Conservation (phyloP, 192 early-diverging fungal species). For the Backusella westeae region DNA sequence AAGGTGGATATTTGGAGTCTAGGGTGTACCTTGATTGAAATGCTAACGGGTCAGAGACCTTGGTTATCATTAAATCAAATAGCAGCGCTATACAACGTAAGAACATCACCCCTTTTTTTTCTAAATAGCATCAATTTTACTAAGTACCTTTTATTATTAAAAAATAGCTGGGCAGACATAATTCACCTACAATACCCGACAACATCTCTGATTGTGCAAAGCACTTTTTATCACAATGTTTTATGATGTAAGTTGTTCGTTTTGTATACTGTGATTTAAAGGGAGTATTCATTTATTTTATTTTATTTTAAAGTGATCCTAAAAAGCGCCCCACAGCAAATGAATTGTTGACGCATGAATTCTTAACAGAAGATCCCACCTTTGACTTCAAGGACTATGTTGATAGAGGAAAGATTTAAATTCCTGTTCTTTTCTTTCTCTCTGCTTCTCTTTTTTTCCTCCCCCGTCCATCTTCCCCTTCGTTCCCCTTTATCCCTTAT, state of each 20-base stretch:
- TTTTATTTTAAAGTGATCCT: slow-evolving; percentile 59
- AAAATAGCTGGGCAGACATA: slow-evolving; percentile 66
- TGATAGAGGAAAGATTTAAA: slow-evolving; percentile 15
- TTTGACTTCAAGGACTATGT: slow-evolving; percentile 44
- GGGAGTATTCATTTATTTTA: not conserved
- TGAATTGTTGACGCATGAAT: slow-evolving; percentile 65
- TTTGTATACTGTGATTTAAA: not conserved
- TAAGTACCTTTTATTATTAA: slow-evolving; percentile 41
- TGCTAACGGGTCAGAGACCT: slow-evolving; percentile 89
- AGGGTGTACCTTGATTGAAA: slow-evolving; percentile 91
- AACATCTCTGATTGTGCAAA: slow-evolving; percentile 62
- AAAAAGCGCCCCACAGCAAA: slow-evolving; percentile 73
- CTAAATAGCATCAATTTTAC: slow-evolving; percentile 12
- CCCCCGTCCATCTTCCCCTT: not conserved
- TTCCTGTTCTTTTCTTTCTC: not conserved
- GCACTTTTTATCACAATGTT: slow-evolving; percentile 74
- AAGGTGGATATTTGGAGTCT: slow-evolving; percentile 95
- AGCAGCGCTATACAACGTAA: slow-evolving; percentile 57
- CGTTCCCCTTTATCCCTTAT: not conserved
- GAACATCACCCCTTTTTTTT: not conserved
- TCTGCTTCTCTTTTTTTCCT: not conserved
- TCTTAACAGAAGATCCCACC: slow-evolving; percentile 52
- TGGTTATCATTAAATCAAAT: slow-evolving; percentile 60
- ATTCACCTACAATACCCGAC: slow-evolving; percentile 80
- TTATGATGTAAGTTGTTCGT: slow-evolving; percentile 58